These are phyloP conservation scores for Venturiaceae sp. DNA, from an alignment of 2,329 filamentous ascomycete genomes.

Conservation along the genomic window DNA sequence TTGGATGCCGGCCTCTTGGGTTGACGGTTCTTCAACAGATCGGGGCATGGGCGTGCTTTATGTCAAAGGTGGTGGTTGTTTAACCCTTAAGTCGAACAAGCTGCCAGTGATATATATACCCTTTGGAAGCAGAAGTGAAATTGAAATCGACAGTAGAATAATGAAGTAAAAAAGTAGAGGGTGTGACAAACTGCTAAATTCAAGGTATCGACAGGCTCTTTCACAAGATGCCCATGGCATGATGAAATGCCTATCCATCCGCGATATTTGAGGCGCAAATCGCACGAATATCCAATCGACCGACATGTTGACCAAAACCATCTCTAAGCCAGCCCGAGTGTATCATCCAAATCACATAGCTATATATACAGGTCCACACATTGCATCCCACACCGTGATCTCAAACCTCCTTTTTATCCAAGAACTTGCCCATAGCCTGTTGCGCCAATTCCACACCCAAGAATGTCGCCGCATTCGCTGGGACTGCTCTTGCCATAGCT, in stretches of 20 bases:
- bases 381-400: background rate
- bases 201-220: background rate
- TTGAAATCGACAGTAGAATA: too few species aligned
- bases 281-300: background rate
- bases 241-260: background rate
- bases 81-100: too few species aligned
- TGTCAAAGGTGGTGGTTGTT: too few species aligned
- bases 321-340: background rate
- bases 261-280: background rate
- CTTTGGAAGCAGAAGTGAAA: too few species aligned
- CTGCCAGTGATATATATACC: too few species aligned
- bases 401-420: constrained; percentile 28
- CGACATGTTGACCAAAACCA: background rate
- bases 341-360: background rate
- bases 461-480: constrained; percentile 94
- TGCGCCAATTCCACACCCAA: constrained; percentile 76
- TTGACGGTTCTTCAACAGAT: too few species aligned
- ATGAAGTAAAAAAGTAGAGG: too few species aligned
- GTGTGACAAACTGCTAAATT: background rate
- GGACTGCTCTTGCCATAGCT: constrained; percentile 83
- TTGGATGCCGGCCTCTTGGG: too few species aligned
- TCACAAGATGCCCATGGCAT: background rate
- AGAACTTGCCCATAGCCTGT: constrained; percentile 69
- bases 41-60: too few species aligned
- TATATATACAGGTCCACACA: background rate